Percentiles rank a stretch among this genome's conserved stretches.
These are phyloP conservation scores for Diaporthe caulivora DNA, from an alignment of 2,329 filamentous ascomycete genomes.

Conservation along the genomic window DNA sequence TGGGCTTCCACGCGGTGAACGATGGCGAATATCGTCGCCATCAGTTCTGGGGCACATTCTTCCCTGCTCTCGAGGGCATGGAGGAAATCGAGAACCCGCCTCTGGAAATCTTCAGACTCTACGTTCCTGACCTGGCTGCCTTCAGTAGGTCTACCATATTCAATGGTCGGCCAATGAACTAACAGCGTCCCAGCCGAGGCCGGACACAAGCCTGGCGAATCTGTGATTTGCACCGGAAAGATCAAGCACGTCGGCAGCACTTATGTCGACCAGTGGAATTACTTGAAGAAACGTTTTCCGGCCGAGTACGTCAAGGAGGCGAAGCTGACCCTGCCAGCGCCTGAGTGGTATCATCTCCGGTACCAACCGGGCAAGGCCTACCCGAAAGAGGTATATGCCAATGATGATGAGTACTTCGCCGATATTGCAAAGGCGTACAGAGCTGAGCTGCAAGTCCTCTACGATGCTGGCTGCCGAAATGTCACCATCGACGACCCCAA, in stretches of 20 bases:
- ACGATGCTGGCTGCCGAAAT: conserved; percentile 62
- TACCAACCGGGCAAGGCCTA: conserved; percentile 63
- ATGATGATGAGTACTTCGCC: conserved; percentile 62
- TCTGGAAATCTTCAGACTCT: conserved; percentile 53
- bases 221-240: conserved; percentile 59
- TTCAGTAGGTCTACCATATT: conserved; percentile 49
- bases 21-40: conserved; percentile 69
- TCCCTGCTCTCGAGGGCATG: conserved; percentile 55
- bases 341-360: conserved; percentile 72
- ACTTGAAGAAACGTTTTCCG: conserved; percentile 61
- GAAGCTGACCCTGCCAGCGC: conserved; percentile 73
- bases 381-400: conserved; percentile 59
- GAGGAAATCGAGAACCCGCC: conserved; percentile 51
- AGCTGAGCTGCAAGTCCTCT: conserved; percentile 60
- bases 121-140: conserved; percentile 55
- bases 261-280: conserved; percentile 57
- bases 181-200: conserved; percentile 50
- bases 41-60: conserved; percentile 51
- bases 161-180: not conserved
- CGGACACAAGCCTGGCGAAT: conserved; percentile 60
- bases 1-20: conserved; percentile 68
- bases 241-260: conserved; percentile 60
- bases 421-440: conserved; percentile 65
- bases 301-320: conserved; percentile 72
- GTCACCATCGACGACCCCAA: conserved; percentile 75